These are phyloP conservation scores for Coccinonectria pachysandricola DNA, from an alignment of 2,329 filamentous ascomycete genomes.

Conservation along the genomic window DNA sequence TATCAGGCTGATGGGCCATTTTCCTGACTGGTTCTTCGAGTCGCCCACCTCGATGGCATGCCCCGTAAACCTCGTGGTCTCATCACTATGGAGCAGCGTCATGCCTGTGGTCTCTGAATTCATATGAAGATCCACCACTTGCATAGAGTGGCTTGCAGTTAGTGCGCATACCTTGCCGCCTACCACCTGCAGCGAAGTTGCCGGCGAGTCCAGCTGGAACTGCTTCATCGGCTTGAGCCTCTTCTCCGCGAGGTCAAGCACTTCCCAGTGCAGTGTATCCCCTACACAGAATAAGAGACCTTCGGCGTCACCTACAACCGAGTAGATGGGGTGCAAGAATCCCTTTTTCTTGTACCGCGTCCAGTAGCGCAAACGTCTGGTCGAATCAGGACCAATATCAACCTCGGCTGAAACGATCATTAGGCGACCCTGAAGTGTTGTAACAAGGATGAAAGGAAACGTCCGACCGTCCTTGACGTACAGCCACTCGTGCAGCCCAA, in stretches of 20 bases:
- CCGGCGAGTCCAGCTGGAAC: constrained; percentile 42
- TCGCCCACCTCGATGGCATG: constrained; percentile 38
- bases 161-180: constrained; percentile 40
- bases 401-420: constrained; percentile 37
- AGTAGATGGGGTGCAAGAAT: constrained; percentile 40
- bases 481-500: constrained; percentile 54
- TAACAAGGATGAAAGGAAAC: constrained; percentile 54
- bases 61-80: constrained; percentile 30
- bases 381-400: constrained; percentile 7
- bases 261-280: constrained; percentile 43
- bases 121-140: constrained; percentile 40
- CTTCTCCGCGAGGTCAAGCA: constrained; percentile 40
- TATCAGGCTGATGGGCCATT: constrained; percentile 35
- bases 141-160: constrained; percentile 44
- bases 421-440: constrained; percentile 43
- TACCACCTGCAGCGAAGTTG: constrained; percentile 36
- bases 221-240: constrained; percentile 37
- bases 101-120: constrained; percentile 25
- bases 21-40: constrained; percentile 12
- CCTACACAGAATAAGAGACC: constrained; percentile 48
- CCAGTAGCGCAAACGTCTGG: constrained; percentile 35
- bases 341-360: constrained; percentile 40
- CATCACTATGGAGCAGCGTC: constrained; percentile 35
- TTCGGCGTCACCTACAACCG: constrained; percentile 43
- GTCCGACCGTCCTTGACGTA: constrained; percentile 45